Conservation (phyloP, 495 filamentous ascomycete species). For the Mycothermus thermophilus region DNA sequence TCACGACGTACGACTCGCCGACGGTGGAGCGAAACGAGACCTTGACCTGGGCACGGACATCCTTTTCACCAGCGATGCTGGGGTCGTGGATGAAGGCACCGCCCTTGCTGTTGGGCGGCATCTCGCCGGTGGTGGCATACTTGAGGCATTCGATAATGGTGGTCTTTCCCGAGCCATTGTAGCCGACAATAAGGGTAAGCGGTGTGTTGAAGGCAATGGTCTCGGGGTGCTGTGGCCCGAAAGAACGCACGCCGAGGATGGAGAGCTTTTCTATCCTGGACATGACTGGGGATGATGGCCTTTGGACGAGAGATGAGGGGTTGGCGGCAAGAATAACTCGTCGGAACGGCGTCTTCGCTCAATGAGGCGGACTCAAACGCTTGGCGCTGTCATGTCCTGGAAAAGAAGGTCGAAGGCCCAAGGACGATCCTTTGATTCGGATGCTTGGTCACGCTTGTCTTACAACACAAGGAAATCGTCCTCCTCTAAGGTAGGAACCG, state of each 20-base stretch:
- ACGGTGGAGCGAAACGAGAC: slow-evolving; percentile 67
- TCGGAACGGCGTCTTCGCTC: too few relatives aligned
- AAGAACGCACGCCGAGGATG: slow-evolving; percentile 81
- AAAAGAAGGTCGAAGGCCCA: too few relatives aligned
- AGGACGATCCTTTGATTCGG: too few relatives aligned
- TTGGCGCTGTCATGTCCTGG: too few relatives aligned
- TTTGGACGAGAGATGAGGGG: too few relatives aligned
- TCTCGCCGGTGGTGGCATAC: slow-evolving; percentile 88
- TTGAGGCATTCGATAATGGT: slow-evolving; percentile 99
- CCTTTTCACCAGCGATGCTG: slow-evolving; percentile 74
- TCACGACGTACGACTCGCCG: slow-evolving; percentile 64
- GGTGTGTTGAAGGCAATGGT: slow-evolving; percentile 84
- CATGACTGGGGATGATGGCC: slow-evolving; percentile 27
- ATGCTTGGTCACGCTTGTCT: too few relatives aligned
- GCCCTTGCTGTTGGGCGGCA: slow-evolving; percentile 85
- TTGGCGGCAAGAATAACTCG: too few relatives aligned
- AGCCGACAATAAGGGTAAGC: slow-evolving; percentile 87
- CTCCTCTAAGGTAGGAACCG: too few relatives aligned
- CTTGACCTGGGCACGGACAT: slow-evolving; percentile 83
- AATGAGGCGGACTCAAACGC: too few relatives aligned
- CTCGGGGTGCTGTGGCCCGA: slow-evolving; percentile 61
- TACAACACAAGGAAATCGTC: too few relatives aligned
- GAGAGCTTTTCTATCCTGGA: slow-evolving; percentile 81
- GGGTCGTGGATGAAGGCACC: slow-evolving; percentile 97
- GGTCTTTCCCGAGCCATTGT: slow-evolving; percentile 95